Base-by-base conservation (phyloP, 495 filamentous ascomycete genomes). In the Penicillium bialowiezense region DNA sequence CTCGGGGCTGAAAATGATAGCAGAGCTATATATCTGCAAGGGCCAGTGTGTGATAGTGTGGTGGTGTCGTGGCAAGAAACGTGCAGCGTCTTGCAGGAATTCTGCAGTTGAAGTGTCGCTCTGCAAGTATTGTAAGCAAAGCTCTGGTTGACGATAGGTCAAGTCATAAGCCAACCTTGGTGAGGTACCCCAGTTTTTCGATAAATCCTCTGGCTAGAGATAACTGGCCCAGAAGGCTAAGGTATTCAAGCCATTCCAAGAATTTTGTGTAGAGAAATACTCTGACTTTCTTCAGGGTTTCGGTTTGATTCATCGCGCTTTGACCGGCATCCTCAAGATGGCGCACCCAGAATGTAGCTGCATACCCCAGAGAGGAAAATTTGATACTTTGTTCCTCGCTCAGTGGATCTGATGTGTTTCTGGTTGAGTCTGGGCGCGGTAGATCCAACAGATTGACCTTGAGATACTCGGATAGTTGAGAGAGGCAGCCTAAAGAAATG, bases 241-340 rank as follows among this genome's bases (percentile, higher is more conserved):
- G 41, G 45, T 58, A 64, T 56, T 61, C 53, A 35, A 64, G 45
- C 60, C 58, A 64, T 42, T 58, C 55, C n/a, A 64, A 54, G 7
- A 64, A 38, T 19, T 54, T 64, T 26, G 26, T 54, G 23, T 43
- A 31, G 4, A 64, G 51, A 29, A 50, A 50, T 28, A 14, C 12
- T 36, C 51, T 44, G 28, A 50, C 44, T 50, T 17, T 36, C 33
- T 18, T 49, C 44, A 21, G 8, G 41, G 15, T 19, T 7, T 14
- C 9, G 35, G 5, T 20, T 12, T 9, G 5, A n/a, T n/a, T n/a
- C n/a, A n/a, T n/a, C n/a, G 19, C 58, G 50, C 23, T 8, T 26
- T 26, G 23, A 26, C 23, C 23, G 8, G 4, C 8, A 26, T 26
- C 23, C 23, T 8, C 4, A 26, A 26, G 8, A 50, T 61, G 58